A percentile compares a stretch with the other conserved stretches of the same genome.
Conservation (phyloP, 345 rosid species). For the Murraya koenigii region DNA sequence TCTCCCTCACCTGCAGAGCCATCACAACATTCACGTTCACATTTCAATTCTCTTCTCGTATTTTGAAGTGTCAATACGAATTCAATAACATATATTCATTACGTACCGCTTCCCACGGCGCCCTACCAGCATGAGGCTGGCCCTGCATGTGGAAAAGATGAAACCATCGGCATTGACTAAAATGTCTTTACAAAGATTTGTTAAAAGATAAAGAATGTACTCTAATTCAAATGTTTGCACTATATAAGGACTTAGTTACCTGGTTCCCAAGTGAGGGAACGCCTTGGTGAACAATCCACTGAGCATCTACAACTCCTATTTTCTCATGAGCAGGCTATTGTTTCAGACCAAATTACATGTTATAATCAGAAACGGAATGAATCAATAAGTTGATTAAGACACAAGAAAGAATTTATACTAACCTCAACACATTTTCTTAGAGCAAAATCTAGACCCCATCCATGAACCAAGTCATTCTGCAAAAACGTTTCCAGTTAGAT, state of each 20-base stretch:
- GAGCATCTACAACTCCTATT: slow-evolving; percentile 62
- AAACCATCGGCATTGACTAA: not conserved
- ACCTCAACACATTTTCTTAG: slow-evolving; percentile 60
- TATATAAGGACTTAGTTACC: slow-evolving; percentile 19
- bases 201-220: no score
- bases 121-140: slow-evolving; percentile 35
- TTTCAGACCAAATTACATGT: not conserved
- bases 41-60: not conserved
- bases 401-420: slow-evolving; percentile 5
- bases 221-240: not conserved
- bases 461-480: slow-evolving; percentile 70
- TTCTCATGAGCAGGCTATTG: slow-evolving; percentile 67
- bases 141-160: slow-evolving; percentile 38
- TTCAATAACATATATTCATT: not conserved
- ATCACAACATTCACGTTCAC: not conserved
- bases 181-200: not conserved
- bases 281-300: slow-evolving; percentile 57
- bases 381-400: not conserved
- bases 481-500: not conserved
- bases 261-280: slow-evolving; percentile 63
- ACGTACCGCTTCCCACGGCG: slow-evolving; percentile 73
- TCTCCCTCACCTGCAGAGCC: slow-evolving; percentile 62
- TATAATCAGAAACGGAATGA: not conserved
- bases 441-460: slow-evolving; percentile 68
- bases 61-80: not conserved